Evolutionary conservation across 305 asterid genomes (phyloP), one percentile per base, ranked within the genome.

Genomic region (Fraxinus baroniana): DNA sequence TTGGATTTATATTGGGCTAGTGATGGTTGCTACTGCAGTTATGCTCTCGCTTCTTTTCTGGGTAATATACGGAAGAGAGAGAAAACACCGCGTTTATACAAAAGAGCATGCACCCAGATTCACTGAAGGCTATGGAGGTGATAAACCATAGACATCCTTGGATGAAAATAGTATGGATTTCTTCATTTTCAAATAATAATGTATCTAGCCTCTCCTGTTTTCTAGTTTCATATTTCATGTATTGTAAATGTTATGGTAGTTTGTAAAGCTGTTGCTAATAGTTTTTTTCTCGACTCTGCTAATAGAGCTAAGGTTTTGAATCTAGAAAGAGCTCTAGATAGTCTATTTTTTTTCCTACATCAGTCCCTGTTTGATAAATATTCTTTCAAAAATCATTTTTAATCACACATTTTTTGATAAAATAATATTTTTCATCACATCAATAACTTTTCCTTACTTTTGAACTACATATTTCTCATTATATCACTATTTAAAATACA

Each of bases 41-140:
- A 81, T 95, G 94, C 78, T 91, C 70, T 95, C 98, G 33, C 87
- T 93, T 2, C 81, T 92, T 35, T 93, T 93, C 77, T 93, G 98
- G 98, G 94, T 93, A 39, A 85, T 94, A 39, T 93, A 91, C 22
- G 97, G 98, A 26, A 84, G 97, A 84, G 98, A 95, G 89, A 91
- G 98, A 80, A 89, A 89, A 9, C 98, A 93, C 89, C 93, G 97
- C 0, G 94, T 91, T 39, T 93, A 93, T 46, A 92, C 97, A 0
- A 95, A 95, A 83, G 87, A 80, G 36, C 97, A 90, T 78, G 72
- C 30, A 39, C 91, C 91, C 4, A 20, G 81, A 79, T 81, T 87
- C 5, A 4, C 5, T 10, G 81, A 74, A 18, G 91, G 80, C 35
- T 81, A 79, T 7, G 90, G 60, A 36, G 87, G 84, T 62, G 92